phyloP scores from a whole-genome alignment of 2,329 filamentous ascomycete species.

The Arthrobotrys iridis region DNA sequence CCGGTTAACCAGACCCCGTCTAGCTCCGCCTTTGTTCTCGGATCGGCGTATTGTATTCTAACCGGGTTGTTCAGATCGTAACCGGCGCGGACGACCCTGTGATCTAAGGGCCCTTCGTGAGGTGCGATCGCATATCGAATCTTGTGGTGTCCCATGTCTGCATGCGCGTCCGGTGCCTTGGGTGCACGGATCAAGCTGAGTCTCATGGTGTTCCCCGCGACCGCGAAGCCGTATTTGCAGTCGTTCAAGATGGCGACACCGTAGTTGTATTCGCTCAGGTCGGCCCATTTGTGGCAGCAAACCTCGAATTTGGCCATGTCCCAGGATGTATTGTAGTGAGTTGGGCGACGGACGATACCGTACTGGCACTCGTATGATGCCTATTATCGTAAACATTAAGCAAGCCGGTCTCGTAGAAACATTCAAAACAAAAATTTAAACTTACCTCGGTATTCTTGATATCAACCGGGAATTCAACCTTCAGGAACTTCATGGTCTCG shows the following conservation, averaged over 20 bases:
- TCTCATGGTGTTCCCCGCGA: constrained; percentile 86
- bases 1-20: constrained; percentile 57
- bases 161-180: constrained; percentile 91
- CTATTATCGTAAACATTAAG: constrained; percentile 10
- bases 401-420: too few relatives aligned
- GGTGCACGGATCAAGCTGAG: constrained; percentile 84
- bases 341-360: constrained; percentile 85
- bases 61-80: constrained; percentile 91
- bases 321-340: constrained; percentile 97
- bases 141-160: constrained; percentile 88
- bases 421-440: background rate
- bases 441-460: constrained; percentile 89
- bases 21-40: background rate
- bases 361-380: constrained; percentile 86
- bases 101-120: constrained; percentile 76
- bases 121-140: constrained; percentile 93
- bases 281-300: constrained; percentile 93
- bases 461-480: constrained; percentile 96
- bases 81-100: constrained; percentile 80
- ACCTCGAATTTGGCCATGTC: constrained; percentile 99
- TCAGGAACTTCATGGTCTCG: constrained; percentile 96
- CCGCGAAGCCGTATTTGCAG: constrained; percentile 95
- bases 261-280: constrained; percentile 86
- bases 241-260: constrained; percentile 94
- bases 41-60: constrained; percentile 63